These are phyloP conservation scores for Fomitopsis pinicola DNA, from an alignment of 1,284 basidiomycete species.

Conservation along the genomic window DNA sequence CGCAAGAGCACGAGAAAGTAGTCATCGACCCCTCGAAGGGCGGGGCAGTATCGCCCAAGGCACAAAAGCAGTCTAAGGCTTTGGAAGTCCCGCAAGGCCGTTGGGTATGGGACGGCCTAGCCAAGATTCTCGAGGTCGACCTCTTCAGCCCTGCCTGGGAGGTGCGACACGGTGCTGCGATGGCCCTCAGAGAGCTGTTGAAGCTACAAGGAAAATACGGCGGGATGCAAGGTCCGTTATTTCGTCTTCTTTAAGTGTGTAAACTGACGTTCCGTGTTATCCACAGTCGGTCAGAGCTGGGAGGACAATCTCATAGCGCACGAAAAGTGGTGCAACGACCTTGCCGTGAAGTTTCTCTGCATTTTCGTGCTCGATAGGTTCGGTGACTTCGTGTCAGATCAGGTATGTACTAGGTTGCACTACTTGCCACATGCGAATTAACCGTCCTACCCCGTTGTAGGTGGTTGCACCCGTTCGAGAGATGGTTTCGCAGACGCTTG, in stretches of 20 bases:
- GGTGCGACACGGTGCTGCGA: conserved; percentile 89
- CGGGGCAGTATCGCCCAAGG: conserved; percentile 74
- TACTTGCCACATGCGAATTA: neutral
- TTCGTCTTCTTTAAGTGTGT: neutral
- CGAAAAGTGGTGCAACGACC: conserved; percentile 85
- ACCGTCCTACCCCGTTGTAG: conserved; percentile 30
- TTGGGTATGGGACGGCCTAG: conserved; percentile 90
- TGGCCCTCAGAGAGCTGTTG: conserved; percentile 88
- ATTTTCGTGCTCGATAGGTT: conserved; percentile 97
- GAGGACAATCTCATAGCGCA: conserved; percentile 66
- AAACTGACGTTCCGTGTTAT: neutral
- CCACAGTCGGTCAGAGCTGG: conserved; percentile 18
- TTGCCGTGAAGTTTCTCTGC: conserved; percentile 84
- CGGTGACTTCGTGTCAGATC: conserved; percentile 96
- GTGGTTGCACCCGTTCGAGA: conserved; percentile 97
- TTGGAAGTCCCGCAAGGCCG: conserved; percentile 68
- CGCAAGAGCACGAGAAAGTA: conserved; percentile 49
- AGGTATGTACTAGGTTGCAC: conserved; percentile 36
- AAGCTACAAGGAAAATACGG: conserved; percentile 82
- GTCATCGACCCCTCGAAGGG: conserved; percentile 76
- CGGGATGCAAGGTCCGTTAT: conserved; percentile 68
- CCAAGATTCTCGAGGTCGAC: conserved; percentile 80
- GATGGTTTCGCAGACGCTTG: conserved; percentile 92
- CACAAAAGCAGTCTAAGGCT: conserved; percentile 67
- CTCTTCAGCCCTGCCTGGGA: conserved; percentile 92